phyloP scores from a whole-genome alignment of 1,139 yeast species.

The Yamadazyma mexicana region DNA sequence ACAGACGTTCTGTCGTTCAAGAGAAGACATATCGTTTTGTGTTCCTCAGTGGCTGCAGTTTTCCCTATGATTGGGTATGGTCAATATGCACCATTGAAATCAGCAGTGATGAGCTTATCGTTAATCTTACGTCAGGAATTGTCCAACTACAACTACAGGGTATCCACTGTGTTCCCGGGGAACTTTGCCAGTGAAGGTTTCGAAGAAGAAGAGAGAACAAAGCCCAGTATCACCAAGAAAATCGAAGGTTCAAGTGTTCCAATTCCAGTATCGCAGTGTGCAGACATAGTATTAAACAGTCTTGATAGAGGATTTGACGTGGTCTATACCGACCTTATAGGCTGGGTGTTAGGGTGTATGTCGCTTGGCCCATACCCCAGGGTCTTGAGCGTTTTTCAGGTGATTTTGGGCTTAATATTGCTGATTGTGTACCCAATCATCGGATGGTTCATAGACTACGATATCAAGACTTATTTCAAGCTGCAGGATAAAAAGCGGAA shows the following conservation, averaged over 20 bases:
- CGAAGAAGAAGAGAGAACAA: conserved; percentile 74
- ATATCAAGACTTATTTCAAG: conserved; percentile 47
- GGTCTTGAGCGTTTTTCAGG: conserved; percentile 55
- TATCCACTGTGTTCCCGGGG: conserved; percentile 76
- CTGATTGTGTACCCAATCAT: conserved; percentile 67
- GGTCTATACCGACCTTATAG: conserved; percentile 79
- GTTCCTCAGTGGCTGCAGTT: conserved; percentile 80
- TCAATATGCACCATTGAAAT: conserved; percentile 87
- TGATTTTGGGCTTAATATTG: conserved; percentile 47
- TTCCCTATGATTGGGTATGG: conserved; percentile 90
- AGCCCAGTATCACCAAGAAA: conserved; percentile 76
- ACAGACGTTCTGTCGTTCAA: conserved; percentile 18
- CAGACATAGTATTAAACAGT: conserved; percentile 55
- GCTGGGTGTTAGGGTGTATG: conserved; percentile 75
- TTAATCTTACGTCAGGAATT: conserved; percentile 83
- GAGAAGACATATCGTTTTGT: conserved; percentile 63
- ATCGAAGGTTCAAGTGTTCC: conserved; percentile 87
- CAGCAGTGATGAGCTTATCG: conserved; percentile 75
- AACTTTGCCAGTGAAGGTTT: conserved; percentile 89
- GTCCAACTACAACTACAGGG: conserved; percentile 60
- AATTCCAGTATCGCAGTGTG: conserved; percentile 67
- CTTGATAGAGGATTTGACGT: conserved; percentile 69
- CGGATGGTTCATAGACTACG: conserved; percentile 51
- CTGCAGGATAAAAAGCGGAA: conserved; percentile 13
- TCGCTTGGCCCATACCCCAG: conserved; percentile 74